A percentile compares a stretch with the other conserved stretches of the same genome.
phyloP scores from a whole-genome alignment of 1,139 yeast genomes.

The Geotrichum aggregatum region DNA sequence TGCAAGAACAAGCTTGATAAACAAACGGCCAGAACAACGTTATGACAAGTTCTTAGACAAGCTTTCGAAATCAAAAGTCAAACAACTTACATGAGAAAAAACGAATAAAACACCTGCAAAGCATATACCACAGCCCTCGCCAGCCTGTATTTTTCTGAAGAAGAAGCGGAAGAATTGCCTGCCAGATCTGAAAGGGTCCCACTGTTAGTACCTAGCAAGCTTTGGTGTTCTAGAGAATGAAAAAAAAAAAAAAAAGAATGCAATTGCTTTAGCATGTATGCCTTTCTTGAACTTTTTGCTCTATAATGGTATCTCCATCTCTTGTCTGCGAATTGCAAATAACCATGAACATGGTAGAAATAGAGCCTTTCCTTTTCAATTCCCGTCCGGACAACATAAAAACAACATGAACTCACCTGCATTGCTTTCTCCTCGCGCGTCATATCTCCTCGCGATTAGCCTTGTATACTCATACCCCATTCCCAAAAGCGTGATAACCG shows the following conservation, averaged over 20 bases:
- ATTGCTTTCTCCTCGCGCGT: constrained; percentile 24
- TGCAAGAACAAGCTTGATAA: no score
- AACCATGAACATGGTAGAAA: no score
- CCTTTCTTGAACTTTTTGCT: no score
- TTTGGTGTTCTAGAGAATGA: not conserved
- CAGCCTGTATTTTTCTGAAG: not conserved
- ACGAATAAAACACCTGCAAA: constrained; percentile 70
- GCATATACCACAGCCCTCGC: constrained; percentile 51
- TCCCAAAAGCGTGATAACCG: constrained; percentile 49
- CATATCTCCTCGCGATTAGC: constrained; percentile 35
- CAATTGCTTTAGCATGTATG: no score
- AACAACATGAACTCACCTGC: not conserved
- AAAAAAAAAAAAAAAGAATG: constrained; percentile 4
- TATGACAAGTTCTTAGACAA: no score
- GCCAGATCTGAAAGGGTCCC: not conserved
- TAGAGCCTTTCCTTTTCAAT: no score
- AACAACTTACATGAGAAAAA: constrained; percentile 59
- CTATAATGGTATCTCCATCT: no score
- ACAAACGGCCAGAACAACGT: no score
- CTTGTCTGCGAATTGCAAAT: no score
- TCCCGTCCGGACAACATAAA: no score
- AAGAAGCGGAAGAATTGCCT: not conserved
- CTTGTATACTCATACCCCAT: constrained; percentile 61
- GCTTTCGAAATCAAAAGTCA: no score
- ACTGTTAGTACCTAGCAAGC: constrained; percentile 10